Evolutionary conservation across 495 filamentous ascomycete genomes (phyloP).

Genomic region (Podospora didyma): DNA sequence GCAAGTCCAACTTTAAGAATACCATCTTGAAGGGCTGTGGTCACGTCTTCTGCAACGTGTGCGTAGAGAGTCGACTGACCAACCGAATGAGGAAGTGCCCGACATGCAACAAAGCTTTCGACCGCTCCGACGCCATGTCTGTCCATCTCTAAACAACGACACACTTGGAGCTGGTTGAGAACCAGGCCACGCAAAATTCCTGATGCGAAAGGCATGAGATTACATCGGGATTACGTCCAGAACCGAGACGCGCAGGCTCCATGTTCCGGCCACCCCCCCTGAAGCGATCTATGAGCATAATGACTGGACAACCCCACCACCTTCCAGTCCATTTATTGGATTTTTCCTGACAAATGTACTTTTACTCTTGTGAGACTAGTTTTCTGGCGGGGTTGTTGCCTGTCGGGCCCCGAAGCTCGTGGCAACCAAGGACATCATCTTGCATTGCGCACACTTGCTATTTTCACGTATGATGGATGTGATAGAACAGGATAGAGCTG

Average conservation of each 20-base stretch:
- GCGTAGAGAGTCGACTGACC: conserved; percentile 77
- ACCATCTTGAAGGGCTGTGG: conserved; percentile 89
- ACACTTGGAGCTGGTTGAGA: neutral
- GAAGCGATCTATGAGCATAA: too few relatives aligned
- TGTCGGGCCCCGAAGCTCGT: neutral
- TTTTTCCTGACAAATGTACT: conserved; percentile 13
- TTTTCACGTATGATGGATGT: neutral
- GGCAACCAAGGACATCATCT: neutral
- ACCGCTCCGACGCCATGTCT: conserved; percentile 78
- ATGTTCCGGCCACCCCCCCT: neutral
- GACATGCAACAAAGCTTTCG: conserved; percentile 85
- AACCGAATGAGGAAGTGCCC: conserved; percentile 94
- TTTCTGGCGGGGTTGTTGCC: neutral
- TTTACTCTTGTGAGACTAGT: conserved; percentile 14
- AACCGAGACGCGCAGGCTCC: neutral
- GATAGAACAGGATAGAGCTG: conserved; percentile 8
- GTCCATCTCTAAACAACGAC: conserved; percentile 36
- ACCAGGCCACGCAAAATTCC: neutral
- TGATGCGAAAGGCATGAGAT: too few relatives aligned
- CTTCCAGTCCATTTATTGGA: conserved; percentile 5
- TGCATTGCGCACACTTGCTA: neutral
- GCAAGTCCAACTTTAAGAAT: conserved; percentile 86
- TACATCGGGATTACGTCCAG: neutral
- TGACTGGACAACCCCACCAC: neutral
- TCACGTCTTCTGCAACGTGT: conserved; percentile 91